Base-by-base conservation (phyloP, 495 filamentous ascomycete genomes). In the Penicillium arizonense region DNA sequence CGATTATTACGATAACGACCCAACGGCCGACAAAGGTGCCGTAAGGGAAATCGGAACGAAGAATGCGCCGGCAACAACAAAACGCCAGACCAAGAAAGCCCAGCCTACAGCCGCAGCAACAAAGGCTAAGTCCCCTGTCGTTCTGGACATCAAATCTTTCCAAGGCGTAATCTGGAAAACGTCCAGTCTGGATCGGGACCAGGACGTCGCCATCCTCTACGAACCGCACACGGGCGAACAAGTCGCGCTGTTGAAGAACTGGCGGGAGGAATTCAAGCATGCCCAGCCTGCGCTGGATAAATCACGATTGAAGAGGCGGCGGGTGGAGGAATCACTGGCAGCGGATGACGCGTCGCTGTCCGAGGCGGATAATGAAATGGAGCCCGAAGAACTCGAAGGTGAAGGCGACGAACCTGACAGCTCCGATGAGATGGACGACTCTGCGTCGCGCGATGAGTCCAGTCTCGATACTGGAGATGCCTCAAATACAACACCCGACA, bases 1-100 rank as follows among this genome's bases (percentile, higher is more conserved):
- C 53, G 76, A 79, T 52, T 79, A 78, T 65, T 73, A 75, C 46
- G 77, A 81, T 38, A 69, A 77, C 37, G 77, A 77, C 37, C 64
- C 73, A 8, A 71, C 67, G 11, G 64, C 59, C 24, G 61, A 62
- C 23, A 41, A 50, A 40, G 41, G 46, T 30, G 8, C 32, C 33
- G 16, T 33, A 36, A 21, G 44, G 35, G 38, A 47, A 50, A 58
- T 51, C 43, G 44, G 56, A 33, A 48, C 35, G 39, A 46, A 56
- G 2, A 18, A 35, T 5, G 44, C 51, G 28, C 28, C 28, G 34
- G 50, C 52, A 4, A 44, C 40, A 45, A 59, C 58, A 36, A 58
- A 43, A 34, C 57, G 39, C 40, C 53, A 43, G 47, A 26, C 44
- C n/a, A 44, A 50, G 24, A 5, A 43, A 7, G 14, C 23, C 20